phyloP scores from a whole-genome alignment of 805 yeast species.

The Lipomyces spencermartinsiae region DNA sequence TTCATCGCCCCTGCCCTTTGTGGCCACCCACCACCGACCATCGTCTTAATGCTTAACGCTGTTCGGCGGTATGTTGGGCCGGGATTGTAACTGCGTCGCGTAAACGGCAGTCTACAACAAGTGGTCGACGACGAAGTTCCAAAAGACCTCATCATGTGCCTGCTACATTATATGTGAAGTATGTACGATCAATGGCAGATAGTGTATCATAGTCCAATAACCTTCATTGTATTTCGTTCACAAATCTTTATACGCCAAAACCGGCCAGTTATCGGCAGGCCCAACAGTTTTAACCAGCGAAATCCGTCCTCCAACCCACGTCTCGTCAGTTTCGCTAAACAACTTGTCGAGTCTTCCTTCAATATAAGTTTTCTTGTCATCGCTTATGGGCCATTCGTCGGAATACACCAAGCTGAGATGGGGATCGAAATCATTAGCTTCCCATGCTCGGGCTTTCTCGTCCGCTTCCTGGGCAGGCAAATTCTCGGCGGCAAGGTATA shows the following conservation, averaged over 20 bases:
- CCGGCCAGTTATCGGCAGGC: constrained; percentile 71
- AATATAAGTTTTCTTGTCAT: constrained; percentile 67
- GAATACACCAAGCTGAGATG: constrained; percentile 77
- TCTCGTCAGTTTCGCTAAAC: constrained; percentile 51
- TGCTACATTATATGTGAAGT: not conserved
- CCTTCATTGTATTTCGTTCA: not conserved
- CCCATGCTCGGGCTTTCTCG: constrained; percentile 52
- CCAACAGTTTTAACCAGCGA: constrained; percentile 75
- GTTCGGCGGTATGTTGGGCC: not conserved
- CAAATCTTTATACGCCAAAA: constrained; percentile 55
- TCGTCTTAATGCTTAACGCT: no score
- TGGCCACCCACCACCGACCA: no score
- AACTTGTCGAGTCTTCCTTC: constrained; percentile 70
- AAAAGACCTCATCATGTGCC: not conserved
- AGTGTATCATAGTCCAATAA: not conserved
- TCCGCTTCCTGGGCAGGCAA: constrained; percentile 55
- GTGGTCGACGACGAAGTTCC: not conserved
- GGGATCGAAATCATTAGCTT: constrained; percentile 63
- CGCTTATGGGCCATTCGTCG: constrained; percentile 66
- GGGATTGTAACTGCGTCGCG: not conserved
- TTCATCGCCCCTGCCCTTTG: no score
- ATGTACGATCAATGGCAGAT: not conserved
- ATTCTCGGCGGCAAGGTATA: constrained; percentile 42
- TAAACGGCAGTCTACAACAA: not conserved
- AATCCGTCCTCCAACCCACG: constrained; percentile 72